Evolutionary conservation across 2,329 filamentous ascomycete species (phyloP).

Genomic region (Nannizziopsis barbatae): DNA sequence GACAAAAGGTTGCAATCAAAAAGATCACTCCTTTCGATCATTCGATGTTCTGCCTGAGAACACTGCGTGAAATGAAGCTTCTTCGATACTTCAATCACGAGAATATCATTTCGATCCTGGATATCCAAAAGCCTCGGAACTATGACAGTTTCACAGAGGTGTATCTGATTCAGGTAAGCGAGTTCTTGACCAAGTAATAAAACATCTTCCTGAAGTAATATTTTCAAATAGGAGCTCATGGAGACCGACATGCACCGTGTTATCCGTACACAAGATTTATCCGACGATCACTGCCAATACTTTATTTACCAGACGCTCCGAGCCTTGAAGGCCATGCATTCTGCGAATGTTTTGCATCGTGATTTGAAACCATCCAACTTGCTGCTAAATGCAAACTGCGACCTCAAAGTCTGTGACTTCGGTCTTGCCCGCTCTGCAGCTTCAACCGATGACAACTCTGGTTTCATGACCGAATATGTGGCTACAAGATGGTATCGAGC

Average conservation of each 20-base stretch:
- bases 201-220: slow-evolving; percentile 10
- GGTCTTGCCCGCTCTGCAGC: slow-evolving; percentile 90
- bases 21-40: slow-evolving; percentile 99
- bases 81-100: slow-evolving; percentile 98
- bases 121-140: slow-evolving; percentile 95
- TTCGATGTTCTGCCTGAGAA: slow-evolving; percentile 96
- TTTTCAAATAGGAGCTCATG: slow-evolving; percentile 68
- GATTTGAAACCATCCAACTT: slow-evolving; percentile 97
- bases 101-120: slow-evolving; percentile 98
- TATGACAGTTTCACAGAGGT: slow-evolving; percentile 96
- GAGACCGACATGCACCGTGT: slow-evolving; percentile 99
- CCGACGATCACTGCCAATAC: slow-evolving; percentile 98
- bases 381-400: slow-evolving; percentile 94
- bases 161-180: slow-evolving; percentile 83
- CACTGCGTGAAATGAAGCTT: slow-evolving; percentile 97
- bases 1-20: slow-evolving; percentile 98
- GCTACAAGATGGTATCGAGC: slow-evolving; percentile 98
- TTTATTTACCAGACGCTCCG: slow-evolving; percentile 99
- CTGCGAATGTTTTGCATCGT: slow-evolving; percentile 91
- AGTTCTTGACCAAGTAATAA: neutral
- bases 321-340: slow-evolving; percentile 98
- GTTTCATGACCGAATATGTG: slow-evolving; percentile 99
- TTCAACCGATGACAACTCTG: slow-evolving; percentile 98
- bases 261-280: slow-evolving; percentile 95
- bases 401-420: slow-evolving; percentile 98